These are phyloP conservation scores for Babesia ovata DNA, from an alignment of 169 alveolate species.

Conservation along the genomic window DNA sequence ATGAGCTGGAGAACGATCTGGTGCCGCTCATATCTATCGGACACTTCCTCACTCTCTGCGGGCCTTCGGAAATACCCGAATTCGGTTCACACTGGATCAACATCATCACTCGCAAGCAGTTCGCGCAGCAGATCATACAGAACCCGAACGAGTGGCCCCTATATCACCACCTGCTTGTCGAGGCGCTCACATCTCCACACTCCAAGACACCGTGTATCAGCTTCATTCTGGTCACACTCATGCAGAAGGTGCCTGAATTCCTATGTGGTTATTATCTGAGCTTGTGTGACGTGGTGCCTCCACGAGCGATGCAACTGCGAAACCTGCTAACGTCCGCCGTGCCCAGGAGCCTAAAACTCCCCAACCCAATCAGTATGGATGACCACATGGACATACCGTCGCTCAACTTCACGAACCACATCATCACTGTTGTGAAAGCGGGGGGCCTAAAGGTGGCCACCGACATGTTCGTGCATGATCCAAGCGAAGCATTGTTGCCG, in stretches of 20 bases:
- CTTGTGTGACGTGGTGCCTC: conserved; percentile 90
- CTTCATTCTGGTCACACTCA: conserved; percentile 86
- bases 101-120: conserved; percentile 84
- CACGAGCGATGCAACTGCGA: conserved; percentile 89
- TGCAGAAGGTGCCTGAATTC: conserved; percentile 96
- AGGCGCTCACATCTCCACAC: conserved; percentile 73
- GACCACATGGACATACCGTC: conserved; percentile 88
- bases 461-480: conserved; percentile 58
- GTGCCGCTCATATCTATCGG: conserved; percentile 47
- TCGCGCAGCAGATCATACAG: conserved; percentile 87
- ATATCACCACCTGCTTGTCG: conserved; percentile 75
- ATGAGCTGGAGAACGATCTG: conserved; percentile 34
- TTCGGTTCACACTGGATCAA: conserved; percentile 92
- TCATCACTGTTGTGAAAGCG: conserved; percentile 45
- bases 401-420: conserved; percentile 76
- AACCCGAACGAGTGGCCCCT: conserved; percentile 80
- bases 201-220: conserved; percentile 67
- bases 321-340: conserved; percentile 93
- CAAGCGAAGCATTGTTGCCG: conserved; percentile 37
- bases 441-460: conserved; percentile 55
- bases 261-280: conserved; percentile 91
- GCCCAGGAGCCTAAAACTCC: conserved; percentile 91
- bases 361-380: conserved; percentile 90
- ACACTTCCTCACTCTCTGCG: conserved; percentile 50
- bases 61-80: conserved; percentile 81